These are phyloP conservation scores for Hymenoscyphus linearis DNA, from an alignment of 2,329 filamentous ascomycete genomes.

Conservation along the genomic window DNA sequence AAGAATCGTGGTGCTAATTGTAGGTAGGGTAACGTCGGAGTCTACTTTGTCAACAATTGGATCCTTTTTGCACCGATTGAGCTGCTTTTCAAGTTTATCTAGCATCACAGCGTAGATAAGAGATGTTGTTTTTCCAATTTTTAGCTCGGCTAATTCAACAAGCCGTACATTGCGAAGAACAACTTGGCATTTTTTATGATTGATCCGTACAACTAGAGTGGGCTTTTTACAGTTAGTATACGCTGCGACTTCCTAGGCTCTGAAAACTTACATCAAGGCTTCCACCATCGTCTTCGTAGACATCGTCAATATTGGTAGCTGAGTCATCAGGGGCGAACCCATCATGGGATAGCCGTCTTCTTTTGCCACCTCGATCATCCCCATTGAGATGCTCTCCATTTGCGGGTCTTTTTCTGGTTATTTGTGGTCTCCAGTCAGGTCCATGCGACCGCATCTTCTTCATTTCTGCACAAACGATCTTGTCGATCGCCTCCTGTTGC, in stretches of 20 bases:
- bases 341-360: slow-evolving; percentile 50
- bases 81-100: slow-evolving; percentile 61
- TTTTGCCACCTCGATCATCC: slow-evolving; percentile 37
- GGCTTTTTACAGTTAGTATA: slow-evolving; percentile 44
- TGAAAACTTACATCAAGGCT: slow-evolving; percentile 46
- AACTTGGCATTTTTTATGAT: slow-evolving; percentile 79
- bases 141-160: slow-evolving; percentile 63
- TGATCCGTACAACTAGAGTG: slow-evolving; percentile 70
- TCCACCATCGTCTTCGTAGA: slow-evolving; percentile 37
- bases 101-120: slow-evolving; percentile 74
- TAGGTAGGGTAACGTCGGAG: slow-evolving; percentile 30
- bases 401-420: slow-evolving; percentile 44
- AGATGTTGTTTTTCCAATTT: slow-evolving; percentile 68
- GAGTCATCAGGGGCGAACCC: slow-evolving; percentile 12
- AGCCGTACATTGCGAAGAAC: slow-evolving; percentile 76
- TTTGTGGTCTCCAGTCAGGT: slow-evolving; percentile 39
- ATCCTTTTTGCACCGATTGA: slow-evolving; percentile 61
- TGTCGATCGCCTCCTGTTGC: slow-evolving; percentile 57
- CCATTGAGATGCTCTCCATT: slow-evolving; percentile 26
- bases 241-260: slow-evolving; percentile 6
- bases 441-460: slow-evolving; percentile 44
- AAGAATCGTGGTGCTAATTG: slow-evolving; percentile 51
- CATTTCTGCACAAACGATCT: slow-evolving; percentile 49
- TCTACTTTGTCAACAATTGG: slow-evolving; percentile 41
- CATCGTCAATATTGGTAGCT: slow-evolving; percentile 35